A percentile compares a stretch with the other conserved stretches of the same genome.
Evolutionary conservation across 2,329 filamentous ascomycete genomes (phyloP).

Genomic region (Xylariaceae sp.): DNA sequence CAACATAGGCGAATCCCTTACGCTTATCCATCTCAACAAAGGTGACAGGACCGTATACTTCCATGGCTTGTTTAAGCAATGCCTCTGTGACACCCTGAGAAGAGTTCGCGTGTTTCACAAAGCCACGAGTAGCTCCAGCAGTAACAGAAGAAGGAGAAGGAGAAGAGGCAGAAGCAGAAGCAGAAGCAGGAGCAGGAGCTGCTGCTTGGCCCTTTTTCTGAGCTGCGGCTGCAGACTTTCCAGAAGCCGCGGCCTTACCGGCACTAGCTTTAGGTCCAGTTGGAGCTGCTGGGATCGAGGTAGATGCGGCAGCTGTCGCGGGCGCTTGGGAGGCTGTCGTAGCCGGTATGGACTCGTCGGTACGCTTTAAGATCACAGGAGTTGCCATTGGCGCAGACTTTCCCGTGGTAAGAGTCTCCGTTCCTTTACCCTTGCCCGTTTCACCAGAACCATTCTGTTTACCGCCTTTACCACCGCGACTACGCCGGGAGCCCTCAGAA

Average conservation of each 20-base stretch:
- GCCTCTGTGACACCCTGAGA: slow-evolving; percentile 88
- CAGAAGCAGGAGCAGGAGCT: slow-evolving; percentile 30
- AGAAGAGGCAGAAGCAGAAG: slow-evolving; percentile 14
- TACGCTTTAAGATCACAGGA: slow-evolving; percentile 31
- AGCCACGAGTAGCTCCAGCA: slow-evolving; percentile 58
- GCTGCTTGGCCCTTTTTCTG: slow-evolving; percentile 33
- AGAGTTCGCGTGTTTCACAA: slow-evolving; percentile 77
- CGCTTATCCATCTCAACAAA: slow-evolving; percentile 90
- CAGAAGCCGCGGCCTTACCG: slow-evolving; percentile 21
- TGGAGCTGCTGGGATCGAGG: slow-evolving; percentile 30
- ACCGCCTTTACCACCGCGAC: slow-evolving; percentile 33
- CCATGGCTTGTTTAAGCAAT: slow-evolving; percentile 68
- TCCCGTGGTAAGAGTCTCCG: slow-evolving; percentile 21
- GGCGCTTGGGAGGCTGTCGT: slow-evolving; percentile 22
- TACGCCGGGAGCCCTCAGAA: slow-evolving; percentile 32
- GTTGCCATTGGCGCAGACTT: slow-evolving; percentile 29
- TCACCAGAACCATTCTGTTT: slow-evolving; percentile 30
- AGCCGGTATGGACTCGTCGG: slow-evolving; percentile 21
- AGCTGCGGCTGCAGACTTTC: slow-evolving; percentile 20
- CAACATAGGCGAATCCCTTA: slow-evolving; percentile 90
- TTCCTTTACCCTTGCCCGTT: slow-evolving; percentile 26
- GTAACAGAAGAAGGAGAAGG: slow-evolving; percentile 26
- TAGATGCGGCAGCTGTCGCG: slow-evolving; percentile 22
- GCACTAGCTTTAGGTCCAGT: slow-evolving; percentile 28
- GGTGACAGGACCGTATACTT: slow-evolving; percentile 65